Evolutionary conservation across 345 rosid species (phyloP).

Genomic region (Atalantia buxifolia): DNA sequence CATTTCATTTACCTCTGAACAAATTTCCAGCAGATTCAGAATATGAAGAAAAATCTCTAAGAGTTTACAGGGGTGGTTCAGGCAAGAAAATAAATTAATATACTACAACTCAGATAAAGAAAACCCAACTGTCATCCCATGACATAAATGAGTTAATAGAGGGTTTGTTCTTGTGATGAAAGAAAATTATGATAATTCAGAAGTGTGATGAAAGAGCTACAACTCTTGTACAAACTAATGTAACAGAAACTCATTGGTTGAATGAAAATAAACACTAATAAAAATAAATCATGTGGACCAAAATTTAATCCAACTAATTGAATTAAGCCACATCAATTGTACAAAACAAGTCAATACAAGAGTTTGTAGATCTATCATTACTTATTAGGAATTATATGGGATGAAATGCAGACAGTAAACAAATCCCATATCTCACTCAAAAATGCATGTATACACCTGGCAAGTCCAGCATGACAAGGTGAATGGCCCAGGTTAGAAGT

Average conservation of each 20-base stretch:
- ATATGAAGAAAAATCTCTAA: not conserved
- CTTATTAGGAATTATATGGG: no score
- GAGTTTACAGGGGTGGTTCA: not conserved
- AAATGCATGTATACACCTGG: not conserved
- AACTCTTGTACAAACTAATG: no score
- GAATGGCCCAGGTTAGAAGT: not conserved
- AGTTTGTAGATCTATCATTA: no score
- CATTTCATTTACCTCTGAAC: not conserved
- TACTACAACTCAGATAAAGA: not conserved
- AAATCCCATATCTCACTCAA: not conserved
- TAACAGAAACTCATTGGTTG: no score
- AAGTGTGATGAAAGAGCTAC: no score
- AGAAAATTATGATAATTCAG: not conserved
- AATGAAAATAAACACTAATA: no score
- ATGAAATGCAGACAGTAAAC: not conserved
- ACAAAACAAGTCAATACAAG: no score
- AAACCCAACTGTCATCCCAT: not conserved
- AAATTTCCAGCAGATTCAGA: not conserved
- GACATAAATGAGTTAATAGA: not conserved
- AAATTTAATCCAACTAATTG: no score
- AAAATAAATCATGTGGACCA: no score
- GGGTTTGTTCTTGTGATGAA: not conserved
- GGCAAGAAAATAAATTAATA: not conserved
- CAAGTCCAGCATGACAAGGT: not conserved
- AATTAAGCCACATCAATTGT: no score